Evolutionary conservation across 2,329 filamentous ascomycete species (phyloP), one percentile per base, ranked within the genome.

Genomic region (Rugonectria rugulosa): DNA sequence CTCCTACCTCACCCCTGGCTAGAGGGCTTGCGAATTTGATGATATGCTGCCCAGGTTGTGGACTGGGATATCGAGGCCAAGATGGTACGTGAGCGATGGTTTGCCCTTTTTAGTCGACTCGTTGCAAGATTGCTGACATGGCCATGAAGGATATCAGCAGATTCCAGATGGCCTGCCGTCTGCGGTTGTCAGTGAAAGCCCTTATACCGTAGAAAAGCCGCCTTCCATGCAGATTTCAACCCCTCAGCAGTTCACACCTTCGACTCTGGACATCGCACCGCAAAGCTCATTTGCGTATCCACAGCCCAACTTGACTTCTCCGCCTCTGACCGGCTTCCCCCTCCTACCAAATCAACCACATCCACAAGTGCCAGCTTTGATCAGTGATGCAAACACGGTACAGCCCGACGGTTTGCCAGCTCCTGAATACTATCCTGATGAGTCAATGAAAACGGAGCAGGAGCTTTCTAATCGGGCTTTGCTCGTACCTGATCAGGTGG

Each of bases 81-180:
- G 67, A 70, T 43, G 69, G 74, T 77, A 67, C 45, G 72, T 19
- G 24, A 12, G 26, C 15, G 14, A 7, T 12, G 19, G 11, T 44
- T 53, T 47, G 5, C n/a, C 31, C 20, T 54, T 44, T 37, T 24
- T 15, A 14, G 24, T 41, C 32, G 9, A 27, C 10, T 21, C 34
- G 29, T 46, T 31, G n/a, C n/a, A 31, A 21, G 23, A 38, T 59
- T 24, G 31, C 60, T 68, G 29, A 68, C 57, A 19, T 12, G n/a
- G 15, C 27, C 21, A 15, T 32, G 29, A 66, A 76, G 75, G 69
- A 14, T 77, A 77, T 50, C 68, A 73, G 50, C 60, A 68, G 19
- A 55, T 76, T 20, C 63, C 66, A 5, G 60, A 61, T 31, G 50
- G 19, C 24, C 46, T 66, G 21, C 59, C 62, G 11, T 40, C 64